Percentiles rank a stretch among this genome's conserved stretches.
Evolutionary conservation across 768 basidiomycete genomes (phyloP).

Genomic region (Obba rivulosa): DNA sequence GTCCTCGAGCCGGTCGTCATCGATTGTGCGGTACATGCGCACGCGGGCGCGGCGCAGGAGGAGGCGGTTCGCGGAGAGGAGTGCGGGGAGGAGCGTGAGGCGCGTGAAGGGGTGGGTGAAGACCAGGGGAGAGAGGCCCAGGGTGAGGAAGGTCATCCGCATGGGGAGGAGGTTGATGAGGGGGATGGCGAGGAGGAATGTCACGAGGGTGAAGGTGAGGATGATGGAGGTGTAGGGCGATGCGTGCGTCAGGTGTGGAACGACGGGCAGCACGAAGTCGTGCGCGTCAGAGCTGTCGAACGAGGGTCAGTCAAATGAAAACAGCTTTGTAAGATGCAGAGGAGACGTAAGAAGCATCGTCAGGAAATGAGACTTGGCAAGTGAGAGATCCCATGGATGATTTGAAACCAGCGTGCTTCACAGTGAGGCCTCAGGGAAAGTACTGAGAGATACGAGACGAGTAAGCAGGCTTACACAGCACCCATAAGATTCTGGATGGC

Average conservation of each 20-base stretch:
- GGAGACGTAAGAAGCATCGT: too few species aligned
- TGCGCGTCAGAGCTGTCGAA: constrained; percentile 53
- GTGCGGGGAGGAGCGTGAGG: constrained; percentile 23
- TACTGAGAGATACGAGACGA: not conserved
- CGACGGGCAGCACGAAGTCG: constrained; percentile 46
- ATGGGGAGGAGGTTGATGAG: constrained; percentile 30
- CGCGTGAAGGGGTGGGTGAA: constrained; percentile 44
- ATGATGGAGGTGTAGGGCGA: constrained; percentile 52
- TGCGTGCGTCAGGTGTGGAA: constrained; percentile 44
- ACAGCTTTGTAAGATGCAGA: too few species aligned
- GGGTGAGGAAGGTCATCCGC: constrained; percentile 41
- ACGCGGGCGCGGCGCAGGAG: constrained; percentile 11
- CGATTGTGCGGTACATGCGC: constrained; percentile 34
- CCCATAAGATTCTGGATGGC: constrained; percentile 93
- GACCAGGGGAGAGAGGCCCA: constrained; percentile 48
- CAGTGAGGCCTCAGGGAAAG: too few species aligned
- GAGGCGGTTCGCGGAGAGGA: constrained; percentile 20
- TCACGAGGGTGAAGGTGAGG: constrained; percentile 41
- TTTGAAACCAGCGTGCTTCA: too few species aligned
- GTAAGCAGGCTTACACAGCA: constrained; percentile 45
- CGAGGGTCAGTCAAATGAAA: too few species aligned
- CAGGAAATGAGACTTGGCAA: too few species aligned
- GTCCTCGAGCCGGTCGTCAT: constrained; percentile 64
- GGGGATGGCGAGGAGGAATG: constrained; percentile 31
- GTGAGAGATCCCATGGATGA: too few species aligned